Evolutionary conservation across 2,329 filamentous ascomycete species (phyloP).

Genomic region (Arthrinium puccinioides): DNA sequence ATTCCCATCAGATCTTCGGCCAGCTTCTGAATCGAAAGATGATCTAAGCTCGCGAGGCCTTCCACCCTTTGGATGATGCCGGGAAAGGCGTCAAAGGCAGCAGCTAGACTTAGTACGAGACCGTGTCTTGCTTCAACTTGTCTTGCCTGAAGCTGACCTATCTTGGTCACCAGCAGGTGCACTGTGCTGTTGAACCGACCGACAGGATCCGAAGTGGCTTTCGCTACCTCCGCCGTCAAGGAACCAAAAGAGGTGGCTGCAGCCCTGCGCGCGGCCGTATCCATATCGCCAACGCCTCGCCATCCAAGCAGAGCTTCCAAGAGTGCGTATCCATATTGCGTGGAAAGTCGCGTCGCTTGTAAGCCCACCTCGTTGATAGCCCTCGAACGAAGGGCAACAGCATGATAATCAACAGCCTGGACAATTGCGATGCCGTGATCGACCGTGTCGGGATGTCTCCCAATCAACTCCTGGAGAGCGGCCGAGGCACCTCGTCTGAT

Average conservation of each 20-base stretch:
- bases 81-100: constrained; percentile 44
- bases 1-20: constrained; percentile 25
- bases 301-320: constrained; percentile 68
- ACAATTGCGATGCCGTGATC: constrained; percentile 77
- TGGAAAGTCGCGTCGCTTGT: constrained; percentile 58
- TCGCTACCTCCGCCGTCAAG: constrained; percentile 37
- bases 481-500: constrained; percentile 89
- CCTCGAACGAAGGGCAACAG: constrained; percentile 78
- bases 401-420: constrained; percentile 87
- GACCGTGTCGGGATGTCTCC: constrained; percentile 82
- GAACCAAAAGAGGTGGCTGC: constrained; percentile 64
- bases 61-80: constrained; percentile 13
- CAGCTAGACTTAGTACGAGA: constrained; percentile 53
- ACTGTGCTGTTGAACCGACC: constrained; percentile 27
- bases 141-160: constrained; percentile 41
- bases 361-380: constrained; percentile 73
- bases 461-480: constrained; percentile 87
- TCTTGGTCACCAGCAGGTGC: constrained; percentile 32
- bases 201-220: constrained; percentile 11
- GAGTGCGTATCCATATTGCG: constrained; percentile 64
- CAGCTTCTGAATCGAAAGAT: constrained; percentile 12
- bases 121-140: constrained; percentile 68
- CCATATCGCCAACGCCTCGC: constrained; percentile 79
- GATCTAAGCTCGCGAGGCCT: constrained; percentile 2
- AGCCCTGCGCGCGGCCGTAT: constrained; percentile 64